phyloP scores from a whole-genome alignment of 1,284 basidiomycete species.

The Apiotrichum gracile region DNA sequence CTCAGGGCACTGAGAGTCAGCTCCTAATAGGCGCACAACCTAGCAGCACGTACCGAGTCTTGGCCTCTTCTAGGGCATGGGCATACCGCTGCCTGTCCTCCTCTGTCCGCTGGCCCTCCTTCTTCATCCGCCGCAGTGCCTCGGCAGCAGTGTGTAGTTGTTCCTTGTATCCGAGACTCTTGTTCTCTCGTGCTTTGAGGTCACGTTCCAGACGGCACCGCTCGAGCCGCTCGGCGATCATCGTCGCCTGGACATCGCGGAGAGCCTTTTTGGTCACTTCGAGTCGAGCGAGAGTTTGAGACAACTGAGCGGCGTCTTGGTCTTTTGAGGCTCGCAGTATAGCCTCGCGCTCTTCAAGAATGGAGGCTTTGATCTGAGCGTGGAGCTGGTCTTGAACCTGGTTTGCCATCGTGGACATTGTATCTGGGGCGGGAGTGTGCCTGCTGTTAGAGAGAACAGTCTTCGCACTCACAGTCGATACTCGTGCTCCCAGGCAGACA shows the following conservation, averaged over 20 bases:
- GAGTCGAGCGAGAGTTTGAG: constrained; percentile 27
- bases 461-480: not conserved
- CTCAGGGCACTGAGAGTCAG: constrained; percentile 23
- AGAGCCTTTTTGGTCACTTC: constrained; percentile 32
- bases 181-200: not conserved
- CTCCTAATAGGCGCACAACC: constrained; percentile 1
- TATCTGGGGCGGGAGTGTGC: not conserved
- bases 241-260: constrained; percentile 36
- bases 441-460: not conserved
- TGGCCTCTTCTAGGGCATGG: constrained; percentile 38
- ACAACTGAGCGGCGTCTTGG: constrained; percentile 9
- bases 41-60: constrained; percentile 27
- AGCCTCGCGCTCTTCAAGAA: not conserved
- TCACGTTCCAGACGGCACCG: constrained; percentile 28
- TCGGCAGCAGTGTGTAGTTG: constrained; percentile 39
- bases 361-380: not conserved
- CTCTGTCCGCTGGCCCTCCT: constrained; percentile 39
- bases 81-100: constrained; percentile 34
- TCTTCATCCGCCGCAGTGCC: constrained; percentile 34
- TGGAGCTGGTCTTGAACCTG: not conserved
- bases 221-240: constrained; percentile 41
- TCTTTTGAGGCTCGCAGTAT: not conserved
- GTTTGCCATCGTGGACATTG: not conserved
- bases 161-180: constrained; percentile 21
- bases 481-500: not conserved